Percentiles rank a stretch among this genome's conserved stretches.
Conservation (phyloP, 768 basidiomycete genomes). For the Amanita fuliginea region DNA sequence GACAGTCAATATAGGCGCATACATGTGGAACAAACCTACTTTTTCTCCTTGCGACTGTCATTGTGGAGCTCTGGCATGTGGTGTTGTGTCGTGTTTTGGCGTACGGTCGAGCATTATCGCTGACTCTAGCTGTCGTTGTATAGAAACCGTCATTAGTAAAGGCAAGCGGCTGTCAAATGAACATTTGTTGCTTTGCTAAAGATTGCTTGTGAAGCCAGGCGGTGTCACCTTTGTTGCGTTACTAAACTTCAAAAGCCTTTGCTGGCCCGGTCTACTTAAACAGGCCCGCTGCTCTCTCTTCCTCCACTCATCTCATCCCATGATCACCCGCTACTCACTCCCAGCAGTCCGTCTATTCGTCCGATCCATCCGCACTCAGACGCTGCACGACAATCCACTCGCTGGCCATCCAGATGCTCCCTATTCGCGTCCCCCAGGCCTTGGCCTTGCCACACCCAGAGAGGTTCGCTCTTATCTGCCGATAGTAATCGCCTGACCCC, state of each 20-base stretch:
- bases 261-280: not conserved
- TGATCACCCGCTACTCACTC: not conserved
- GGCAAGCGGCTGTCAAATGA: too few relatives aligned
- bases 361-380: slow-evolving; percentile 44
- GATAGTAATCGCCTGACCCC: not conserved
- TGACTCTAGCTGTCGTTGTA: too few relatives aligned
- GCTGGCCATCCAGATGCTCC: slow-evolving; percentile 20
- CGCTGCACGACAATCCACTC: slow-evolving; percentile 31
- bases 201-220: too few relatives aligned
- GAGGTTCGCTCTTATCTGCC: slow-evolving; percentile 22
- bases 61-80: slow-evolving; percentile 7
- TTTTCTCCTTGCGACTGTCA: slow-evolving; percentile 30
- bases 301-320: not conserved
- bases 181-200: too few relatives aligned
- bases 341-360: slow-evolving; percentile 9
- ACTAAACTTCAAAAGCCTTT: too few relatives aligned
- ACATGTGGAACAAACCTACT: slow-evolving; percentile 19
- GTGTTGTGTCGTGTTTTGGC: slow-evolving; percentile 7
- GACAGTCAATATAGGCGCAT: slow-evolving; percentile 2
- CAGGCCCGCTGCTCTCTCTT: not conserved
- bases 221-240: too few relatives aligned
- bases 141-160: too few relatives aligned
- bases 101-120: not conserved
- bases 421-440: slow-evolving; percentile 29
- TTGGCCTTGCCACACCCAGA: slow-evolving; percentile 47